phyloP scores from a whole-genome alignment of 139 green algal species.

The Bryopsis sp. region DNA sequence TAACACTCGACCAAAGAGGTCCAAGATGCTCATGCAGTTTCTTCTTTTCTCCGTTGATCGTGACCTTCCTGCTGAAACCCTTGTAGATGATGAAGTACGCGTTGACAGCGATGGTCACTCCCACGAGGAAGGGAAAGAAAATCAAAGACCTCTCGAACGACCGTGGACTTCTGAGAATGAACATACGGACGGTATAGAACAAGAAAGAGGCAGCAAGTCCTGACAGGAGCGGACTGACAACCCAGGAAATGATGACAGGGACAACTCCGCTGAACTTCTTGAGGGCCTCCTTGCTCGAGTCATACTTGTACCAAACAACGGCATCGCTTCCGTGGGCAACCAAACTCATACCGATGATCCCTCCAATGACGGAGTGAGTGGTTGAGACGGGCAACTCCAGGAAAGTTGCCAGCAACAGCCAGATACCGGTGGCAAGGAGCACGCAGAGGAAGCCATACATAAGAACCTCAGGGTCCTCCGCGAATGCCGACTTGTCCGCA shows the following conservation, averaged over 20 bases:
- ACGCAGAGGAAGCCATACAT: slow-evolving; percentile 43
- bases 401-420: slow-evolving; percentile 36
- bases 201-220: slow-evolving; percentile 23
- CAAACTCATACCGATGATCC: slow-evolving; percentile 20
- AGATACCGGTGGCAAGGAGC: slow-evolving; percentile 27
- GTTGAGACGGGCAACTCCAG: slow-evolving; percentile 45
- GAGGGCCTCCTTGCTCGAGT: slow-evolving; percentile 10
- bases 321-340: neutral
- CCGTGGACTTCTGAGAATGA: slow-evolving; percentile 38
- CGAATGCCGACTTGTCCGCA: slow-evolving; percentile 19
- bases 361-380: slow-evolving; percentile 40
- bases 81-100: neutral
- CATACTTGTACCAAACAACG: slow-evolving; percentile 19
- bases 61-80: slow-evolving; percentile 7
- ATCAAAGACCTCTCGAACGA: slow-evolving; percentile 20
- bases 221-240: slow-evolving; percentile 38
- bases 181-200: slow-evolving; percentile 24
- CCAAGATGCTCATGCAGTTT: neutral
- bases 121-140: slow-evolving; percentile 13
- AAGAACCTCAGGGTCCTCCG: slow-evolving; percentile 27
- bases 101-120: slow-evolving; percentile 7
- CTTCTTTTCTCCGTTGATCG: neutral
- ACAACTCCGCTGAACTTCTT: slow-evolving; percentile 11
- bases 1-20: neutral
- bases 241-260: slow-evolving; percentile 38